Evolutionary conservation across 1,284 basidiomycete species (phyloP).

Genomic region (Rhodotorula sp.): DNA sequence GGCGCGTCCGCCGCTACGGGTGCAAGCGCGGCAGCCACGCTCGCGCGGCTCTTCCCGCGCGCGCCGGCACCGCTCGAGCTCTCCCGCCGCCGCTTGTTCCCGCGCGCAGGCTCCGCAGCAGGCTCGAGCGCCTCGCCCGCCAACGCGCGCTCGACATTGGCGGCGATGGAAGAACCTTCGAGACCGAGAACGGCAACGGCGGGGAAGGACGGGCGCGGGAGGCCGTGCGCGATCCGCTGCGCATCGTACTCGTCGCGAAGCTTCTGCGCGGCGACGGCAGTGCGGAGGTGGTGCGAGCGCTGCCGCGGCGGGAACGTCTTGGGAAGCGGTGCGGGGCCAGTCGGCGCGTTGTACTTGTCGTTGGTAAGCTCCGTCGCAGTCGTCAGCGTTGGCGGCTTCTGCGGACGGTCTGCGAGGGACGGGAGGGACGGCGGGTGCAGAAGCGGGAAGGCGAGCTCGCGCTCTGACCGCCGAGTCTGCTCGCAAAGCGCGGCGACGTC

Average conservation of each 20-base stretch:
- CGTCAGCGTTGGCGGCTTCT: slow-evolving; percentile 16
- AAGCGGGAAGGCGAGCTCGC: slow-evolving; percentile 30
- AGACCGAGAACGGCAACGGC: slow-evolving; percentile 32
- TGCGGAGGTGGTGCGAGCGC: slow-evolving; percentile 29
- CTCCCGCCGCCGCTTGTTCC: slow-evolving; percentile 18
- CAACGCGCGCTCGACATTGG: slow-evolving; percentile 31
- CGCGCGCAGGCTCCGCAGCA: background rate
- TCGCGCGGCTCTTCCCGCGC: slow-evolving; percentile 6
- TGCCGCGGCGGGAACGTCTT: slow-evolving; percentile 29
- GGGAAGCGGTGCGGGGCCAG: slow-evolving; percentile 17
- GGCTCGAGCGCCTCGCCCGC: slow-evolving; percentile 23
- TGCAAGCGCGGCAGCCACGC: background rate
- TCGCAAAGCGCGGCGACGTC: slow-evolving; percentile 20
- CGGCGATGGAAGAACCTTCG: slow-evolving; percentile 27
- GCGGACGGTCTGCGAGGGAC: slow-evolving; percentile 34
- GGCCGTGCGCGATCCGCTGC: slow-evolving; percentile 22
- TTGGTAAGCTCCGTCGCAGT: slow-evolving; percentile 32
- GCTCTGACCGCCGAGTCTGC: slow-evolving; percentile 5
- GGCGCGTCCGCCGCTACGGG: background rate
- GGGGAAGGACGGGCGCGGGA: slow-evolving; percentile 15
- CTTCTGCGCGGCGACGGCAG: slow-evolving; percentile 31
- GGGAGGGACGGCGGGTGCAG: slow-evolving; percentile 34
- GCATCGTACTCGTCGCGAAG: slow-evolving; percentile 27
- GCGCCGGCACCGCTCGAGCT: slow-evolving; percentile 2
- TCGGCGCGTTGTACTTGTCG: slow-evolving; percentile 28